Evolutionary conservation across 495 filamentous ascomycete genomes (phyloP), one percentile per base, ranked within the genome.

Genomic region (Filosporella fistucella): DNA sequence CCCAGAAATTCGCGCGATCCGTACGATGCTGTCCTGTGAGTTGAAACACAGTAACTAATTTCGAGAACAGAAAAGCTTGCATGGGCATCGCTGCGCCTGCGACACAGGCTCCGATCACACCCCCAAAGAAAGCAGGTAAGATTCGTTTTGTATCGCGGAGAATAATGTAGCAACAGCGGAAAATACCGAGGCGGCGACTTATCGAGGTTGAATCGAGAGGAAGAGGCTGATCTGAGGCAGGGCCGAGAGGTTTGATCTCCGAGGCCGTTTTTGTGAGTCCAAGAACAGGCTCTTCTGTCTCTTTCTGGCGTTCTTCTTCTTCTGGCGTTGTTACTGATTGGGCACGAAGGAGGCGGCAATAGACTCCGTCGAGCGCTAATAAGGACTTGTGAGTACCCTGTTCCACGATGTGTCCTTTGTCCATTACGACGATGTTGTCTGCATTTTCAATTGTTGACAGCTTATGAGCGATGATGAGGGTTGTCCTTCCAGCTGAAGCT

Each of bases 1-100:
- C 21, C 23, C 14, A 45, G 42, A 52, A 52, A 46, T 52, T 37
- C 13, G 23, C 41, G 17, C 23, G 41, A 21, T 35, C 12, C 1
- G 23, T 26, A 3, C 12, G 20, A 23, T 36, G 2, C 14, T n/a
- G 5, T 1, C 40, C 28, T 10, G 16, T 14, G 9, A 45, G 28
- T 23, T 35, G 29, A 21, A 51, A 51, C 12, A 38, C 28, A 3
- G 32, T 3, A 13, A 51, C 32, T 11, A 39, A n/a, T 30, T 45
- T 26, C 14, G 40, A 35, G 41, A 45, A 51, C n/a, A 51, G 17
- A 16, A 33, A 34, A 13, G 48, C 26, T 25, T 45, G 30, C 3
- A 25, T 13, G 13, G 45, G 45, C 9, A 49, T 40, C 5, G 10
- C 7, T 7, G 30, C 28, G 9, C 43, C 43, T 12, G 23, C 26